These are phyloP conservation scores for Pythium phragmiticola DNA, from an alignment of 352 stramenopile species.

Conservation along the genomic window DNA sequence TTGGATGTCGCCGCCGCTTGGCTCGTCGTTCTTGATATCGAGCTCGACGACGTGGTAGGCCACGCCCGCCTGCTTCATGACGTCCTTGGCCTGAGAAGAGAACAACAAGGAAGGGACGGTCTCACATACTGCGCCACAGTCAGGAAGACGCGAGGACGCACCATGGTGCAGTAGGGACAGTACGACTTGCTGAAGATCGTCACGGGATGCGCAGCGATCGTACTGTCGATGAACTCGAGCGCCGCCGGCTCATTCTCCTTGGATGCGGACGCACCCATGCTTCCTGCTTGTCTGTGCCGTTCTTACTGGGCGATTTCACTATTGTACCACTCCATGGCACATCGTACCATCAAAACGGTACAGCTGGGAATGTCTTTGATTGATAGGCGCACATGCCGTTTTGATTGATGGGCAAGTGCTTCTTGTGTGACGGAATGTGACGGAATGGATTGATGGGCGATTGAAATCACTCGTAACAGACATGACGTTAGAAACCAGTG, in stretches of 20 bases:
- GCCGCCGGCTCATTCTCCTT: conserved; percentile 47
- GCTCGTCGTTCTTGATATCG: conserved; percentile 34
- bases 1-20: conserved; percentile 52
- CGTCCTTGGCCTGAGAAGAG: conserved; percentile 34
- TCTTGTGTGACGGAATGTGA: too few species aligned
- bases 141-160: neutral
- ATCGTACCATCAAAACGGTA: too few species aligned
- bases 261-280: conserved; percentile 44
- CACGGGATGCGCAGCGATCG: conserved; percentile 50
- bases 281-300: too few species aligned
- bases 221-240: conserved; percentile 56
- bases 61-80: conserved; percentile 52
- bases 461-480: too few species aligned
- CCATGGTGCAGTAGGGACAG: conserved; percentile 91
- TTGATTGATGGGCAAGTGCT: too few species aligned
- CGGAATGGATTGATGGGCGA: too few species aligned
- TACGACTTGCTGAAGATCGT: conserved; percentile 94
- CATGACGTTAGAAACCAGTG: too few species aligned
- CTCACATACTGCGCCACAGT: neutral
- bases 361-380: too few species aligned
- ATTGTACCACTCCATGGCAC: too few species aligned
- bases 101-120: neutral
- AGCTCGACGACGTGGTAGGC: conserved; percentile 64
- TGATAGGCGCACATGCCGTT: too few species aligned
- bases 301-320: too few species aligned